Evolutionary conservation across 768 basidiomycete genomes (phyloP).

Genomic region (Scleroderma bovista): DNA sequence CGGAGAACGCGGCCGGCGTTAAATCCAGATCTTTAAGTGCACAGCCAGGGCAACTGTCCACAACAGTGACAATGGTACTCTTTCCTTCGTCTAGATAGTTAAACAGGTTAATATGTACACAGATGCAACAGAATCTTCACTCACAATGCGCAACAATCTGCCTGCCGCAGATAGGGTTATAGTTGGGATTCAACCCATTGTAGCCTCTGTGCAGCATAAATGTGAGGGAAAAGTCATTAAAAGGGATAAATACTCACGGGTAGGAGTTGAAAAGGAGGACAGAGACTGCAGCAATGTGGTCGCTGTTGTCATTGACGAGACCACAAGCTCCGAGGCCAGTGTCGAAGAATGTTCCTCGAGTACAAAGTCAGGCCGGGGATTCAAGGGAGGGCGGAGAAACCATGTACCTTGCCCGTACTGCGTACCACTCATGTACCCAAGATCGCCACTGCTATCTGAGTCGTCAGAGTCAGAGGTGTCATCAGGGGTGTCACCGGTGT

Average conservation of each 20-base stretch:
- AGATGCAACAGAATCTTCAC: constrained; percentile 12
- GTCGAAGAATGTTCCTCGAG: background rate
- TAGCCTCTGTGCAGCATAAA: constrained; percentile 38
- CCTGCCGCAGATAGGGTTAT: constrained; percentile 61
- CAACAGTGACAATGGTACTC: constrained; percentile 42
- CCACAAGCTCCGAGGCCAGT: background rate
- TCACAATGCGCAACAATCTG: constrained; percentile 44
- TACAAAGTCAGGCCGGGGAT: background rate
- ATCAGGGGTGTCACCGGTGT: too few relatives aligned
- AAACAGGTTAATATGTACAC: constrained; percentile 1
- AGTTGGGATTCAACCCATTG: constrained; percentile 55
- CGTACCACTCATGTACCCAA: too few relatives aligned
- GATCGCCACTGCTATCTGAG: too few relatives aligned
- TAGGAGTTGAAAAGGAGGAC: background rate
- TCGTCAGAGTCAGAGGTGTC: too few relatives aligned
- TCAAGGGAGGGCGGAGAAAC: too few relatives aligned
- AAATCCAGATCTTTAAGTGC: constrained; percentile 51
- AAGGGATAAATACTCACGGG: constrained; percentile 15
- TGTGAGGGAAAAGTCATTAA: background rate
- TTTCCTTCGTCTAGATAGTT: constrained; percentile 47
- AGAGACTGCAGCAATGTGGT: background rate
- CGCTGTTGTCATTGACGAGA: background rate
- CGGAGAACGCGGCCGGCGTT: constrained; percentile 51
- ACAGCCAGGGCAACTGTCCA: constrained; percentile 61
- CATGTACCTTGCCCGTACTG: too few relatives aligned